Conservation (phyloP, 345 rosid species). For the Lepidium africanum region DNA sequence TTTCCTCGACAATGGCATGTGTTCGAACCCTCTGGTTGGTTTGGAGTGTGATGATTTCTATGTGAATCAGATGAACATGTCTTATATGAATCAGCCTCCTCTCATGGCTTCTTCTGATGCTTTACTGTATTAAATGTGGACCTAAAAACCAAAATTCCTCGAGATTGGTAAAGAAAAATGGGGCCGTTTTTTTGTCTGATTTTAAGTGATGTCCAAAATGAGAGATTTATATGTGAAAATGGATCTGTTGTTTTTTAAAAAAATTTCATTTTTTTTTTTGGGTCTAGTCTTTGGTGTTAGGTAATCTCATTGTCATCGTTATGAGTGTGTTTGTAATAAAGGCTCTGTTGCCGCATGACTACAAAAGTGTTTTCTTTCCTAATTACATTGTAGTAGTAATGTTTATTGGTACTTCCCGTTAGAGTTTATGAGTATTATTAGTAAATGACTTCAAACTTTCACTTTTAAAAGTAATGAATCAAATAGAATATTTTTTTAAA, state of each 20-base stretch:
- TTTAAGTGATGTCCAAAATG: not conserved
- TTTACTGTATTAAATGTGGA: conserved; percentile 36
- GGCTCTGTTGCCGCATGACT: conserved; percentile 23
- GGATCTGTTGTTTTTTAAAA: conserved; percentile 11
- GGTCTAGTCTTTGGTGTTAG: conserved; percentile 9
- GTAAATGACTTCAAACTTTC: not conserved
- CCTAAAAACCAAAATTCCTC: not conserved
- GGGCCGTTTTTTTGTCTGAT: conserved; percentile 12
- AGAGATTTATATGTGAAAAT: not conserved
- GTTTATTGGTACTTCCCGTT: not conserved
- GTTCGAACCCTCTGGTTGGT: conserved; percentile 14
- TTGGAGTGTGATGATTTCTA: conserved; percentile 30
- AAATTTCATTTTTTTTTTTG: not conserved
- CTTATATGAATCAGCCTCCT: conserved; percentile 51
- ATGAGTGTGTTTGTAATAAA: conserved; percentile 27
- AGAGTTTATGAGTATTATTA: not conserved
- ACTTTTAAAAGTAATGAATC: not conserved
- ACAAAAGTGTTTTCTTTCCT: conserved; percentile 16
- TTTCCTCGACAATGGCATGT: conserved; percentile 25
- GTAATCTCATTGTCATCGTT: conserved; percentile 7
- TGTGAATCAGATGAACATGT: conserved; percentile 40
- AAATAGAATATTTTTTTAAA: no score
- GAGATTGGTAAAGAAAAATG: not conserved
- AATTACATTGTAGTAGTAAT: not conserved
- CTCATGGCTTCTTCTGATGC: conserved; percentile 67